Base-by-base conservation (phyloP, 192 early-diverging fungal genomes). In the Phlyctochytrium planicorne region DNA sequence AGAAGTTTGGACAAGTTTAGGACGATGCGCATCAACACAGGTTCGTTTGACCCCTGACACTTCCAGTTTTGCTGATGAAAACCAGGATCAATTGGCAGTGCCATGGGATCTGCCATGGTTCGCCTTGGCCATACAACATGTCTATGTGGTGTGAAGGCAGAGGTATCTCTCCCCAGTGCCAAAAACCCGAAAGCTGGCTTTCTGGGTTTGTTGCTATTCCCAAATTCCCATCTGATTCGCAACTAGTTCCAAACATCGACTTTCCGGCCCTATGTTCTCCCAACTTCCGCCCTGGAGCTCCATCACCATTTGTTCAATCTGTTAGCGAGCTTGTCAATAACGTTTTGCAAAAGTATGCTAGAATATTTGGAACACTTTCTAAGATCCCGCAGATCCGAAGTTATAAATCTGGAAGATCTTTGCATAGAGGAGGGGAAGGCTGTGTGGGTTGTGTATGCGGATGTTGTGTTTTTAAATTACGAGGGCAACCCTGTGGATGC, bases 81-180 rank as follows among this genome's bases (percentile, higher is more conserved):
- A n/a, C 34, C 78, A 82, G 88, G 83, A 14, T 77, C 86, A 14
- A 87, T 98, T 33, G 80, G 82, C 62, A 95, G 91, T 1, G 88
- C 92, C 14, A 78, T 91, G 66, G 94, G 94, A 2, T 95, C 92
- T 1, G 89, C 93, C 6, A 90, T 93, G 75, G 90, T 95, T 35
- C 83, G 91, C 33, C 70, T 94, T 10, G 96, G 96, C 31, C 87
- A 91, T 33, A 96, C 94, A 1, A 94, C 90, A 12, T 90, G 94
- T 17, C 81, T 95, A 2, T 97, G 95, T 67, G 96, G 94, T 23
- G 88, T 98, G 60, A 98, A 98, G 74, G 95, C 91, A 24, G 93
- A 97, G 77, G 92, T 96, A 1, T 81, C 91, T 30, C 88, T 91
- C 66, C 94, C 96, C 30, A 77, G 79, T 27, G 73, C 93, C 29